Conservation (phyloP, 345 rosid species). For the Linum usitatissimum region DNA sequence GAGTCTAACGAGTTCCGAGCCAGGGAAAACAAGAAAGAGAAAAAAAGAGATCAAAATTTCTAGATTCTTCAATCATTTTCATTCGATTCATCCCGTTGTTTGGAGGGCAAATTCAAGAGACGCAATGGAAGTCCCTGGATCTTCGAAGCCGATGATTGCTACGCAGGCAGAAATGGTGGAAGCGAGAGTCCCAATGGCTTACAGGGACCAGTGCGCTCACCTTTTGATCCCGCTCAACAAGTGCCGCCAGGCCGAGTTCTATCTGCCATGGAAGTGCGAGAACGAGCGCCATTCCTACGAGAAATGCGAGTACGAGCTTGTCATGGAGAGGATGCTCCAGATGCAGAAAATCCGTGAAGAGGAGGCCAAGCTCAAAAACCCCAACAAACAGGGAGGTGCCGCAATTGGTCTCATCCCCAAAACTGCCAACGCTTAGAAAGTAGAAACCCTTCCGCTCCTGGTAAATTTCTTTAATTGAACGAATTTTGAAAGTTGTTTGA, state of each 20-base stretch:
- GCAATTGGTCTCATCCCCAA: conserved; percentile 67
- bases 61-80: no score
- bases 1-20: no score
- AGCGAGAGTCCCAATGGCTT: conserved; percentile 66
- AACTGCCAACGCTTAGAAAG: conserved; percentile 61
- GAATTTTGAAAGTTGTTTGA: no score
- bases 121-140: conserved; percentile 67
- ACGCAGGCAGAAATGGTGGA: conserved; percentile 86
- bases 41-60: background rate
- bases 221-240: conserved; percentile 88
- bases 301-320: conserved; percentile 97
- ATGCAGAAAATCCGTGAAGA: conserved; percentile 95
- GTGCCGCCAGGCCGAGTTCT: conserved; percentile 91
- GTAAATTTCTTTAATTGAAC: no score
- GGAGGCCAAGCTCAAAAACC: conserved; percentile 52
- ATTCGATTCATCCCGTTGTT: background rate
- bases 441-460: background rate
- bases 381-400: conserved; percentile 22
- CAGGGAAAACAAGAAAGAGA: background rate
- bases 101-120: background rate
- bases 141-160: conserved; percentile 97
- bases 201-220: conserved; percentile 95
- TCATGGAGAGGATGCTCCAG: conserved; percentile 95
- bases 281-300: conserved; percentile 84
- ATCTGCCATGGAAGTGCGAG: conserved; percentile 97